phyloP scores from a whole-genome alignment of 2,329 filamentous ascomycete genomes.

The Monilinia polystroma region DNA sequence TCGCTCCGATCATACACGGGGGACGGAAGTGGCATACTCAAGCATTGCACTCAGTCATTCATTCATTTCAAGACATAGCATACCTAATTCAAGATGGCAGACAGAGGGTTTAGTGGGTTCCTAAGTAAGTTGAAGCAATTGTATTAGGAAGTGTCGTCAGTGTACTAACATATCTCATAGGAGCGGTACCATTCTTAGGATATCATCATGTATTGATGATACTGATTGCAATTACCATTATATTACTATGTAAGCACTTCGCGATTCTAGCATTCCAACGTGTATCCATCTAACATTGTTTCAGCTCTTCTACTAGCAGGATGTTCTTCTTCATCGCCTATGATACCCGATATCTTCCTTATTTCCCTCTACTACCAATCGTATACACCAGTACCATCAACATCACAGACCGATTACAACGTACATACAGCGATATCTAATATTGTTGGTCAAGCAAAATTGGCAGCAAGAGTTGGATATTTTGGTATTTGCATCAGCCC shows the following conservation, averaged over 20 bases:
- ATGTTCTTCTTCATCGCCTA: slow-evolving; percentile 92
- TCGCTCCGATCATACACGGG: slow-evolving; percentile 38
- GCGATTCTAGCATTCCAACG: neutral
- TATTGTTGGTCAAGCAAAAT: slow-evolving; percentile 78
- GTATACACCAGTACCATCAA: slow-evolving; percentile 78
- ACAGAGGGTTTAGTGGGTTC: slow-evolving; percentile 36
- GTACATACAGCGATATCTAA: slow-evolving; percentile 82
- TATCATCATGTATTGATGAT: slow-evolving; percentile 95
- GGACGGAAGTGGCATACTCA: slow-evolving; percentile 39
- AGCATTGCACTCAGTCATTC: slow-evolving; percentile 15
- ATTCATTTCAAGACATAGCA: slow-evolving; percentile 19
- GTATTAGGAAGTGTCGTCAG: neutral
- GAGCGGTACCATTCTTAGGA: slow-evolving; percentile 66
- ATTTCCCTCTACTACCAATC: slow-evolving; percentile 91
- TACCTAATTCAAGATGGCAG: slow-evolving; percentile 28
- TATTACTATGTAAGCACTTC: slow-evolving; percentile 77
- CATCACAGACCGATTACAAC: slow-evolving; percentile 86
- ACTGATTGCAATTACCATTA: slow-evolving; percentile 87
- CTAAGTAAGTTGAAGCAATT: slow-evolving; percentile 36
- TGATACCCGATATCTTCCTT: slow-evolving; percentile 95
- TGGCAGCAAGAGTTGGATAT: slow-evolving; percentile 93
- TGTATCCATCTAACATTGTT: slow-evolving; percentile 28
- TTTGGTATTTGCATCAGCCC: slow-evolving; percentile 97
- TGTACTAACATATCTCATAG: slow-evolving; percentile 42
- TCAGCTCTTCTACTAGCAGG: slow-evolving; percentile 86